phyloP scores from a whole-genome alignment of 495 filamentous ascomycete species.

The Parathielavia appendiculata region DNA sequence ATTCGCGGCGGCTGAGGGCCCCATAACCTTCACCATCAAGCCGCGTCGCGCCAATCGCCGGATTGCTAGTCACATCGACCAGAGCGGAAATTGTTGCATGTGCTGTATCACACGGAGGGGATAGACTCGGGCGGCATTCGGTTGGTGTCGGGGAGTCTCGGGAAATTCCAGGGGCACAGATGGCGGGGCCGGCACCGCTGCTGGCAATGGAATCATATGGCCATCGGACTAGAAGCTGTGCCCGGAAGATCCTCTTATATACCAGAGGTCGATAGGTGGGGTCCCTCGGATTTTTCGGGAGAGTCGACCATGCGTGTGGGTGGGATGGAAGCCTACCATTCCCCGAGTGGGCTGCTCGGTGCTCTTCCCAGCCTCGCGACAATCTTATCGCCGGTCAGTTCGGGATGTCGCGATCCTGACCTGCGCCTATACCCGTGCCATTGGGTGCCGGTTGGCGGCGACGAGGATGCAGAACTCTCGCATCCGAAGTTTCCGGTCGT shows the following conservation, averaged over 20 bases:
- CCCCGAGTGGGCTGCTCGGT: neutral
- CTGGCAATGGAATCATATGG: neutral
- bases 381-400: neutral
- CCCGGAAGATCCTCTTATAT: neutral
- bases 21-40: too few relatives aligned
- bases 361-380: neutral
- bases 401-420: neutral
- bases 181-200: neutral
- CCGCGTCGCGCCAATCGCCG: too few relatives aligned
- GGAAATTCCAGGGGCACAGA: neutral
- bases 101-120: neutral
- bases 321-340: neutral
- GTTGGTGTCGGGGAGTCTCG: neutral
- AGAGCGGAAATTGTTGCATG: too few relatives aligned
- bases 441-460: slow-evolving; percentile 1
- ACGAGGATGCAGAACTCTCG: neutral
- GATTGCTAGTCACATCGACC: too few relatives aligned
- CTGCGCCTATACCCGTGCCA: neutral
- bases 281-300: slow-evolving; percentile 1
- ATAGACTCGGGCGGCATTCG: neutral
- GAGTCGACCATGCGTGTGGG: neutral
- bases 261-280: neutral
- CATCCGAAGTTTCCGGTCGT: slow-evolving; percentile 4
- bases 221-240: too few relatives aligned
- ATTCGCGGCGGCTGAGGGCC: too few relatives aligned